Percentiles rank a stretch among this genome's conserved stretches.
Evolutionary conservation across 352 stramenopile genomes (phyloP).

Genomic region (Phytophthora constricta): DNA sequence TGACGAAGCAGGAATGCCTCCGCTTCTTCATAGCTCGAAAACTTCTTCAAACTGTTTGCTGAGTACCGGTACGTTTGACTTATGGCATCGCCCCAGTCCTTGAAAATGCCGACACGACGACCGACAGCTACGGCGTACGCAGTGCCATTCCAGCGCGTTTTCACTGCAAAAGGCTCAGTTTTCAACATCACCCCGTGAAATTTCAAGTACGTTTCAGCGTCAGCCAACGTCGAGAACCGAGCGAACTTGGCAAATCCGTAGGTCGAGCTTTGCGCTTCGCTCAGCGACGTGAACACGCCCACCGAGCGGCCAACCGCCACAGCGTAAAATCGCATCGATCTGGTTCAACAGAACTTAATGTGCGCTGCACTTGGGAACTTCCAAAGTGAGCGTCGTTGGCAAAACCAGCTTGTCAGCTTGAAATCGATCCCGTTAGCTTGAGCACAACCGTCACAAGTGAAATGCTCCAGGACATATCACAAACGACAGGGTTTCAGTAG

Average conservation of each 20-base stretch:
- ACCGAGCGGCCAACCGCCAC: slow-evolving; percentile 19
- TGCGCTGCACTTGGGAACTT: not conserved
- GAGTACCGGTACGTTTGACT: slow-evolving; percentile 45
- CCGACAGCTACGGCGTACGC: slow-evolving; percentile 62
- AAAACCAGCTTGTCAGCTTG: not conserved
- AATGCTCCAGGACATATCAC: too few species aligned
- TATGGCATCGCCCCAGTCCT: slow-evolving; percentile 43
- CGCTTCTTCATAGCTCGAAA: slow-evolving; percentile 46
- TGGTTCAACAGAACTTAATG: not conserved
- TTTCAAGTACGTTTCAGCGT: slow-evolving; percentile 52
- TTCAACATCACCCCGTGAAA: not conserved
- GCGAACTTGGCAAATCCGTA: slow-evolving; percentile 43
- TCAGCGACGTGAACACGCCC: slow-evolving; percentile 28
- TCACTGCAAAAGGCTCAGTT: too few species aligned
- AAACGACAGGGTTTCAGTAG: too few species aligned
- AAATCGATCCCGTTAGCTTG: too few species aligned
- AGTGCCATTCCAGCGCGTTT: not conserved
- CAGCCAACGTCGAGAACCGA: slow-evolving; percentile 52
- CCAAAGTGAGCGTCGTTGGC: not conserved
- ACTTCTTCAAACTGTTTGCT: slow-evolving; percentile 58
- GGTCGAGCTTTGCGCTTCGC: slow-evolving; percentile 7
- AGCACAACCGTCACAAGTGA: not conserved
- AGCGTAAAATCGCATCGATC: slow-evolving; percentile 18
- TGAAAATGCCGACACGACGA: slow-evolving; percentile 54
- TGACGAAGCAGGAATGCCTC: slow-evolving; percentile 49